Conservation (phyloP, 2,329 filamentous ascomycete genomes). For the Cadophora luteo-olivacea region DNA sequence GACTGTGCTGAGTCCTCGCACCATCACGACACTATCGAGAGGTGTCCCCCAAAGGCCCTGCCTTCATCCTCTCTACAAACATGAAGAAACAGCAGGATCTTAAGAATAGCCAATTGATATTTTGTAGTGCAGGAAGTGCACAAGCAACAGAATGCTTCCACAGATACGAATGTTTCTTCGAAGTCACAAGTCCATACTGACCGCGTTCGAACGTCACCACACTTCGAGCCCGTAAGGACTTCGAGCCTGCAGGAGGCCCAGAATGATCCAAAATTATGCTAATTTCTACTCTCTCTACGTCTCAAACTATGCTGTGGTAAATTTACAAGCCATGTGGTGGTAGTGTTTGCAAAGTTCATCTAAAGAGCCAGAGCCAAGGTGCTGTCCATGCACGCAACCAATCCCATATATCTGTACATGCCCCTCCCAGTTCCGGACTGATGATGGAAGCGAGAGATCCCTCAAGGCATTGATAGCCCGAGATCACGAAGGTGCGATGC, state of each 20-base stretch:
- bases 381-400: neutral
- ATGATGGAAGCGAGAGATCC: neutral
- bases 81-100: too few species aligned
- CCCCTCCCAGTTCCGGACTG: neutral
- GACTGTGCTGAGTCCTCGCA: too few species aligned
- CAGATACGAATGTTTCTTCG: too few species aligned
- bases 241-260: neutral
- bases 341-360: conserved; percentile 8
- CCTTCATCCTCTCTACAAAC: too few species aligned
- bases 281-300: neutral
- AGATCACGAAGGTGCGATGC: neutral
- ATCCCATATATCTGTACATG: conserved; percentile 9
- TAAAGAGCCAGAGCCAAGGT: neutral
- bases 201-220: neutral
- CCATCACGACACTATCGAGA: too few species aligned
- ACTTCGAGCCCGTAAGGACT: neutral
- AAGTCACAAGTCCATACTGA: neutral
- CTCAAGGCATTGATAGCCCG: neutral
- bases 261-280: neutral
- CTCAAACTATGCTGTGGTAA: conserved; percentile 7
- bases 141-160: too few species aligned
- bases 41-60: too few species aligned
- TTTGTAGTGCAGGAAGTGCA: too few species aligned
- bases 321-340: neutral
- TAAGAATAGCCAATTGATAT: too few species aligned